Percentiles rank a stretch among this genome's conserved stretches.
These are phyloP conservation scores for Neckera pumila DNA, from an alignment of 225 moss, liverwort and hornwort species.

Conservation along the genomic window DNA sequence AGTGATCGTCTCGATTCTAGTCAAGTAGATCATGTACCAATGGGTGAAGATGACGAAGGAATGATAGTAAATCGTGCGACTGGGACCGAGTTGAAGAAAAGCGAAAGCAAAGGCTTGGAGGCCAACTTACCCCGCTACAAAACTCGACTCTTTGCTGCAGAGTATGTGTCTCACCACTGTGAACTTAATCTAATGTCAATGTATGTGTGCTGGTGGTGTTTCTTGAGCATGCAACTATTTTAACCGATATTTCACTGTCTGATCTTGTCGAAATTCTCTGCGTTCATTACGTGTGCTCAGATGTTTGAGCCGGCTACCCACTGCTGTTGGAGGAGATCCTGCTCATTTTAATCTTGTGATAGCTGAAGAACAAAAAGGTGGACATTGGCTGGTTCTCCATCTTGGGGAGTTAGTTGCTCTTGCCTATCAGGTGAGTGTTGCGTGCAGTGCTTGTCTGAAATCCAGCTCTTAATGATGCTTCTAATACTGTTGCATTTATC, in stretches of 20 bases:
- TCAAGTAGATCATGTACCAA: slow-evolving; percentile 34
- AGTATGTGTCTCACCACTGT: slow-evolving; percentile 36
- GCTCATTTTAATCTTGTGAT: slow-evolving; percentile 78
- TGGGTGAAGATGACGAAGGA: slow-evolving; percentile 88
- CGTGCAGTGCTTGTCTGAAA: not conserved
- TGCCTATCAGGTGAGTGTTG: slow-evolving; percentile 65
- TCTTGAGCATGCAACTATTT: not conserved
- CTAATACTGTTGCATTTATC: not conserved
- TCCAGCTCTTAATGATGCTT: not conserved
- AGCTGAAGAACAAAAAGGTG: slow-evolving; percentile 57
- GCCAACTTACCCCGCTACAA: slow-evolving; percentile 86
- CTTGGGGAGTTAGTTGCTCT: slow-evolving; percentile 94
- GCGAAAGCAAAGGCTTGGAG: slow-evolving; percentile 54
- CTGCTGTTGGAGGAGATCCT: slow-evolving; percentile 73
- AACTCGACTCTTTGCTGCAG: slow-evolving; percentile 95
- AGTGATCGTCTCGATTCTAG: slow-evolving; percentile 24
- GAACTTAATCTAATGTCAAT: not conserved
- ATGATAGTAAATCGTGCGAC: slow-evolving; percentile 64
- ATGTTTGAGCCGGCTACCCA: slow-evolving; percentile 84
- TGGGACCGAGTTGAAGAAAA: slow-evolving; percentile 33
- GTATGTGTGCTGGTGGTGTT: not conserved
- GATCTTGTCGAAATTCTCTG: not conserved
- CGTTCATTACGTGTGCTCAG: slow-evolving; percentile 3
- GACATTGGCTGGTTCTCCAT: slow-evolving; percentile 97
- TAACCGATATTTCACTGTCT: not conserved